A percentile compares a stretch with the other conserved stretches of the same genome.
Conservation (phyloP, 2,329 filamentous ascomycete species). For the Epichloe sylvatica region DNA sequence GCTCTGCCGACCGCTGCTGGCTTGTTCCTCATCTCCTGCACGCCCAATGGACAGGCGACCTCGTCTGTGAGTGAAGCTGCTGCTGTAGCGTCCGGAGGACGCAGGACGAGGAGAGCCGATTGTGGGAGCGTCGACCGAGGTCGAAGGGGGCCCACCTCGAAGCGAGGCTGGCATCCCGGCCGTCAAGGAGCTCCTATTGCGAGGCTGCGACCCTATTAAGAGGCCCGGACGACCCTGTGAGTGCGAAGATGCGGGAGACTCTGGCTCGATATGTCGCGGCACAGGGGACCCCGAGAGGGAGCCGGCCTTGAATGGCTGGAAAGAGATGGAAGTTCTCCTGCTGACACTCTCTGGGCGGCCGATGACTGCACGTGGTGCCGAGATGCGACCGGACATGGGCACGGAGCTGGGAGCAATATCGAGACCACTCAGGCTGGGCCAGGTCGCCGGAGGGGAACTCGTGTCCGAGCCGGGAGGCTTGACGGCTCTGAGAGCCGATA, state of each 20-base stretch:
- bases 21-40: slow-evolving; percentile 54
- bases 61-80: slow-evolving; percentile 80
- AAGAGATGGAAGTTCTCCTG: slow-evolving; percentile 71
- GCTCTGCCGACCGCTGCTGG: slow-evolving; percentile 69
- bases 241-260: slow-evolving; percentile 41
- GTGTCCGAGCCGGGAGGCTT: slow-evolving; percentile 47
- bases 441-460: slow-evolving; percentile 42
- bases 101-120: slow-evolving; percentile 68
- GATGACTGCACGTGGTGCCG: slow-evolving; percentile 18
- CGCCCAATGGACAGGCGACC: slow-evolving; percentile 63
- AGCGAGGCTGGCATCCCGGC: slow-evolving; percentile 63
- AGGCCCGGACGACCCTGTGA: slow-evolving; percentile 35
- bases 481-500: slow-evolving; percentile 65
- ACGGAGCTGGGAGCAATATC: slow-evolving; percentile 35
- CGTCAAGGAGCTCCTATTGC: slow-evolving; percentile 59
- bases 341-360: slow-evolving; percentile 39
- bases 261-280: slow-evolving; percentile 33
- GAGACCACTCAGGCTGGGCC: slow-evolving; percentile 30
- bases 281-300: slow-evolving; percentile 80
- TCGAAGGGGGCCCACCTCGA: slow-evolving; percentile 47
- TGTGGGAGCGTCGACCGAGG: slow-evolving; percentile 49
- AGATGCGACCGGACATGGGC: slow-evolving; percentile 29
- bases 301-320: slow-evolving; percentile 92
- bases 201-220: slow-evolving; percentile 31
- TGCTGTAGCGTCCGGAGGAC: slow-evolving; percentile 74